Percentiles rank a stretch among this genome's conserved stretches.
phyloP scores from a whole-genome alignment of 768 basidiomycete species.

The Chalciporus pseudorubinellus region DNA sequence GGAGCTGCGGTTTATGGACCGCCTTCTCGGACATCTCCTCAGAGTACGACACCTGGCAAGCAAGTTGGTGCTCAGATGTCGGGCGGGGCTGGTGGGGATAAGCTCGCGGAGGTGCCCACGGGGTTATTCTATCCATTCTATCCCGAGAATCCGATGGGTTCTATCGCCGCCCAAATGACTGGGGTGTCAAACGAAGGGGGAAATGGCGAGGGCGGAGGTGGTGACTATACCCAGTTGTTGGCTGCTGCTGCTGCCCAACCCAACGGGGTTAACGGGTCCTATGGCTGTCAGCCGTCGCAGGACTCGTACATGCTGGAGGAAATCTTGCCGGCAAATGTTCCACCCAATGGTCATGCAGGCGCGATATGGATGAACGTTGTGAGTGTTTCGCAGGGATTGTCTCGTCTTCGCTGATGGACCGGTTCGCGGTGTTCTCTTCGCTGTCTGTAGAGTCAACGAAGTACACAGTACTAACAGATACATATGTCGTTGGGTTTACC shows the following conservation, averaged over 20 bases:
- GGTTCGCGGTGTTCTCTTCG: conserved; percentile 2
- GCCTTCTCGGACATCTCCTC: conserved; percentile 17
- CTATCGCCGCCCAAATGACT: conserved; percentile 15
- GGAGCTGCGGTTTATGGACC: conserved; percentile 28
- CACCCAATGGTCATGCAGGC: conserved; percentile 31
- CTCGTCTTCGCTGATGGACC: conserved; percentile 33
- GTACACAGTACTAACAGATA: conserved; percentile 21
- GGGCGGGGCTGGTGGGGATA: conserved; percentile 26
- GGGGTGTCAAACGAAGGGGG: conserved; percentile 20
- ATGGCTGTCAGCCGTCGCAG: conserved; percentile 53
- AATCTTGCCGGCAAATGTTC: conserved; percentile 42
- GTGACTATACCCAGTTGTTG: conserved; percentile 54
- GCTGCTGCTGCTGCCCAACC: conserved; percentile 59
- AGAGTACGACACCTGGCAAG: conserved; percentile 32
- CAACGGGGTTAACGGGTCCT: conserved; percentile 48
- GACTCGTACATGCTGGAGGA: conserved; percentile 73
- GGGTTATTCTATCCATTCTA: conserved; percentile 78
- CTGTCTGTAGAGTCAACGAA: conserved; percentile 23
- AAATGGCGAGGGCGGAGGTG: conserved; percentile 17
- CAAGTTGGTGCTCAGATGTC: conserved; percentile 16
- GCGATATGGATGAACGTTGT: conserved; percentile 47
- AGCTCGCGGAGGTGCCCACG: conserved; percentile 64
- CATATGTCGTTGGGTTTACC: neutral
- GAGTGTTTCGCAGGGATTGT: conserved; percentile 31
- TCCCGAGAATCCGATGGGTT: conserved; percentile 48